Evolutionary conservation across 805 yeast genomes (phyloP).

Genomic region (Zygoascus flipseniorum): DNA sequence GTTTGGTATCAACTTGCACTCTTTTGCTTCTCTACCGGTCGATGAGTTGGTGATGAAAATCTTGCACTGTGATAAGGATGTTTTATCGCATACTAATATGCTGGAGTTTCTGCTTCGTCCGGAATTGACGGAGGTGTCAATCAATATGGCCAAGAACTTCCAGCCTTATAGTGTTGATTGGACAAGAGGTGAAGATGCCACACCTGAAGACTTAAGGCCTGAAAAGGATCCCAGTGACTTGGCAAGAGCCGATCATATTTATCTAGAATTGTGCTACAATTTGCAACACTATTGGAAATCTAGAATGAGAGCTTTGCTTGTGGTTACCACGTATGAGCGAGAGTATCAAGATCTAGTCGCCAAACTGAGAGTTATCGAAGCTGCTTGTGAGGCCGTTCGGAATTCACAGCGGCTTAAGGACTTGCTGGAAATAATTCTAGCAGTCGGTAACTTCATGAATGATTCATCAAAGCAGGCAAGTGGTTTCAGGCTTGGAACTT

Average conservation of each 20-base stretch:
- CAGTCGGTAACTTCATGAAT: constrained; percentile 96
- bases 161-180: constrained; percentile 77
- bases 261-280: constrained; percentile 73
- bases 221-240: constrained; percentile 68
- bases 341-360: constrained; percentile 66
- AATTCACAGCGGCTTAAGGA: constrained; percentile 59
- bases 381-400: constrained; percentile 59
- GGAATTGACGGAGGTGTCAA: constrained; percentile 67
- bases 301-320: constrained; percentile 72
- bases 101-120: constrained; percentile 78
- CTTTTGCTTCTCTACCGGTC: constrained; percentile 54
- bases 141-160: constrained; percentile 58
- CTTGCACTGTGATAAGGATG: constrained; percentile 64
- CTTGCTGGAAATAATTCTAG: constrained; percentile 73
- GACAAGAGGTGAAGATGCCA: constrained; percentile 34
- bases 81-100: constrained; percentile 60
- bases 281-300: constrained; percentile 87
- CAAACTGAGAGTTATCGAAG: constrained; percentile 63
- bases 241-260: constrained; percentile 81
- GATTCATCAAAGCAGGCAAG: constrained; percentile 84
- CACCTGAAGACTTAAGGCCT: constrained; percentile 30
- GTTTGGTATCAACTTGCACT: constrained; percentile 87
- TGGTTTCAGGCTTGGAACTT: constrained; percentile 86
- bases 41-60: constrained; percentile 62
- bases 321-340: constrained; percentile 61